Percentiles rank a stretch among this genome's conserved stretches.
Conservation (phyloP, 2,329 filamentous ascomycete genomes). For the Colletotrichum lini region DNA sequence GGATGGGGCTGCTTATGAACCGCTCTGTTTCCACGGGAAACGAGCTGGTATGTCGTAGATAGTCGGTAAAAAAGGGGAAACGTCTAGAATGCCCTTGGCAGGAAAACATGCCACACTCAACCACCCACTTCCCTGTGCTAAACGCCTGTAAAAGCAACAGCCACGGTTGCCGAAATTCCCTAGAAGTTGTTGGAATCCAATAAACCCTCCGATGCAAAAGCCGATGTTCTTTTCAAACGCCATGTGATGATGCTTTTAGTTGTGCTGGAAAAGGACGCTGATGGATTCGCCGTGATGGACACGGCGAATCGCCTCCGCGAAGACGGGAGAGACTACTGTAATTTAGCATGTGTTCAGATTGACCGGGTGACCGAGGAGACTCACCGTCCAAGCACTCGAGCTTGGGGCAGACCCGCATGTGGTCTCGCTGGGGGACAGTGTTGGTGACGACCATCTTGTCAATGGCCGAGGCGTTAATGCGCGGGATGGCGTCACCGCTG, state of each 20-base stretch:
- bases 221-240: conserved; percentile 41
- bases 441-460: conserved; percentile 97
- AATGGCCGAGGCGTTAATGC: conserved; percentile 92
- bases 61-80: conserved; percentile 19
- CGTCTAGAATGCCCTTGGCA: conserved; percentile 38
- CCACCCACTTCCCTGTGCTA: conserved; percentile 30
- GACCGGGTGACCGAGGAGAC: conserved; percentile 4
- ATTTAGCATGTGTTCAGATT: conserved; percentile 18
- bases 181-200: conserved; percentile 39
- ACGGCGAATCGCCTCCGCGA: conserved; percentile 94
- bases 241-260: conserved; percentile 42
- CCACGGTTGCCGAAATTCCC: conserved; percentile 32
- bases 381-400: conserved; percentile 86
- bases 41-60: conserved; percentile 34
- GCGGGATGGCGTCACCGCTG: conserved; percentile 93
- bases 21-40: conserved; percentile 24
- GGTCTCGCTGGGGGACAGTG: conserved; percentile 89
- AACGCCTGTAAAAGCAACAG: conserved; percentile 40
- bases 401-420: conserved; percentile 84
- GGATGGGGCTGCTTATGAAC: conserved; percentile 12
- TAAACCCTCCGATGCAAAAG: conserved; percentile 42
- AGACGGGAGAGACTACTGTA: conserved; percentile 79
- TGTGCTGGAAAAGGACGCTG: conserved; percentile 81
- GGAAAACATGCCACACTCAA: conserved; percentile 34
- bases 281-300: conserved; percentile 99